Conservation (phyloP, 2,329 filamentous ascomycete species). For the Fusarium sp. region DNA sequence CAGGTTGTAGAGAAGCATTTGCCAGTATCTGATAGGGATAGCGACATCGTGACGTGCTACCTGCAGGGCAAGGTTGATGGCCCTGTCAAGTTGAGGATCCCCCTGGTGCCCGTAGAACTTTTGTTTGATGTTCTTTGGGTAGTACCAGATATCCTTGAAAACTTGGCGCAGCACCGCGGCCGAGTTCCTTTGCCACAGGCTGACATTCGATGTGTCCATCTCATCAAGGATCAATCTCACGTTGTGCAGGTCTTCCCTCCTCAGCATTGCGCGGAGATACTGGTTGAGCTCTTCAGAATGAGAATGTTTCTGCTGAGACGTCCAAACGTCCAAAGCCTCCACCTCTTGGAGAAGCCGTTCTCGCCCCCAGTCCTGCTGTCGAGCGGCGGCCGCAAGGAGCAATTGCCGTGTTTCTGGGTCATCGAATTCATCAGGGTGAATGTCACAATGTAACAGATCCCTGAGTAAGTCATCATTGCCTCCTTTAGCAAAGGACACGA, state of each 20-base stretch:
- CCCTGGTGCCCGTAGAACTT: constrained; percentile 13
- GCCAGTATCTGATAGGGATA: constrained; percentile 53
- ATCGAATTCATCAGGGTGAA: constrained; percentile 65
- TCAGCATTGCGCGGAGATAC: constrained; percentile 23
- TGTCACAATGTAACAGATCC: constrained; percentile 57
- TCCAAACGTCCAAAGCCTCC: constrained; percentile 38
- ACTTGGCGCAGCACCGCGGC: constrained; percentile 38
- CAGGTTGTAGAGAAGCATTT: constrained; percentile 54
- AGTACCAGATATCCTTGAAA: constrained; percentile 44
- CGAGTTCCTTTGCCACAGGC: constrained; percentile 43
- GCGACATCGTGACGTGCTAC: constrained; percentile 46
- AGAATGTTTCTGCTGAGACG: constrained; percentile 23
- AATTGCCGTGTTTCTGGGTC: constrained; percentile 52
- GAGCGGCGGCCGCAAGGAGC: constrained; percentile 48
- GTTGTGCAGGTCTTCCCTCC: constrained; percentile 28
- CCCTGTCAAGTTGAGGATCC: constrained; percentile 44
- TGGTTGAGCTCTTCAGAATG: constrained; percentile 41
- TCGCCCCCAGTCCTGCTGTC: constrained; percentile 50
- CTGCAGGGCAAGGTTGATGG: constrained; percentile 44
- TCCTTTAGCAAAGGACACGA: constrained; percentile 68
- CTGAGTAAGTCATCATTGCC: constrained; percentile 60
- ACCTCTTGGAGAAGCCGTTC: constrained; percentile 56
- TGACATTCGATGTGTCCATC: constrained; percentile 46
- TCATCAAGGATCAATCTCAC: constrained; percentile 44
- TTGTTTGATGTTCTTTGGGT: constrained; percentile 37